phyloP scores from a whole-genome alignment of 495 filamentous ascomycete genomes.

The Achaetomiella virescens region DNA sequence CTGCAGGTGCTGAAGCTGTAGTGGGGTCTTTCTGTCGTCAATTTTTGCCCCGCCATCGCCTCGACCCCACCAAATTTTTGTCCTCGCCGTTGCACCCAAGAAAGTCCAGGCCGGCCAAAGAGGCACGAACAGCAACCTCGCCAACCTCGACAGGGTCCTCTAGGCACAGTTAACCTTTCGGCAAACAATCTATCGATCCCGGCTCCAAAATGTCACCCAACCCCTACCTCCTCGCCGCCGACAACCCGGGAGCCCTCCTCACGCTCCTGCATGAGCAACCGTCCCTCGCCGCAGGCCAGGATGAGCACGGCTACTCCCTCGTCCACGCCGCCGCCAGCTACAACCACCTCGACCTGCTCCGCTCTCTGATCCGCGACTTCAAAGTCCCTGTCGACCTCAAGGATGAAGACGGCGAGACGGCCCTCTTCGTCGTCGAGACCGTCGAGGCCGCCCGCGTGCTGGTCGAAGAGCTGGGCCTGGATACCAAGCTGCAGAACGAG shows the following conservation, averaged over 20 bases:
- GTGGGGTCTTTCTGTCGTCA: not conserved
- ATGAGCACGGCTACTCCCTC: constrained; percentile 83
- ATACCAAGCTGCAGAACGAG: constrained; percentile 53
- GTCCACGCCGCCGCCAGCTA: constrained; percentile 91
- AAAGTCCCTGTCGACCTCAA: constrained; percentile 69
- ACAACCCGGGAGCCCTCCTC: constrained; percentile 60
- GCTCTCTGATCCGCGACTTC: constrained; percentile 69
- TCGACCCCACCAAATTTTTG: constrained; percentile 18
- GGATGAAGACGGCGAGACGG: constrained; percentile 87
- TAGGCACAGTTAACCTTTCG: not conserved
- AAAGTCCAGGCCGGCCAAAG: not conserved
- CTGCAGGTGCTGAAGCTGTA: not conserved
- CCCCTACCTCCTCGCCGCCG: constrained; percentile 70
- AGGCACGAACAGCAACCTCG: not conserved
- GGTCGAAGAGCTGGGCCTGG: constrained; percentile 73
- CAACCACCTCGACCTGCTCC: constrained; percentile 73
- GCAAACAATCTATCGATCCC: not conserved
- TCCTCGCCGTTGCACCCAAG: not conserved
- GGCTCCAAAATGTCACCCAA: constrained; percentile 50
- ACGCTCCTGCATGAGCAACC: constrained; percentile 61
- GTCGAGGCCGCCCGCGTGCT: constrained; percentile 67
- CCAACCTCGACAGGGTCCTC: not conserved
- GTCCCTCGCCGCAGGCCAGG: constrained; percentile 60
- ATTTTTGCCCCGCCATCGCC: constrained; percentile 6
- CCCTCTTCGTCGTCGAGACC: constrained; percentile 77